Base-by-base conservation (phyloP, 176 grass and related monocot species). In the Raddia distichophylla region DNA sequence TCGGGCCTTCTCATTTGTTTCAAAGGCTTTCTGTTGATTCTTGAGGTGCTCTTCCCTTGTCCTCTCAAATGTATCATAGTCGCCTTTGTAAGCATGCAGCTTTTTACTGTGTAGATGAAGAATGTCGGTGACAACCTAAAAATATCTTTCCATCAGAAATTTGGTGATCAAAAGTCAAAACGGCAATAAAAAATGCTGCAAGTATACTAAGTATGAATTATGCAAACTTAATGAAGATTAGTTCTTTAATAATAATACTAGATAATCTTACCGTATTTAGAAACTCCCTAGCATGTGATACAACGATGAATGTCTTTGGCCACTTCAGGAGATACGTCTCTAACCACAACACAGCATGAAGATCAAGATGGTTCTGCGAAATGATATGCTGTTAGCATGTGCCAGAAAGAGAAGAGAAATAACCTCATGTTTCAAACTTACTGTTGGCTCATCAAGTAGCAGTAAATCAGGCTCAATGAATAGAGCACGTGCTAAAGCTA, bases 391-490 rank as follows among this genome's bases (percentile, higher is more conserved):
- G 37, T 89, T 53, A 86, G 80, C 67, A 90, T 67, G 61, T 48
- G 50, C 17, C 27, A 75, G 44, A 12, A 60, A 81, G 57, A 71
- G 56, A 56, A 58, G 57, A 67, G 16, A 76, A 66, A 50, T 0
- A 22, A 57, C 1, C 15, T 54, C 59, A 48, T 61, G 58, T 62
- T 83, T 67, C 7, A 1, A 65, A 81, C 75, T 88, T 87, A 98
- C 95, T 17, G 95, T 98, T 11, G 95, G 95, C 86, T 98, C 95
- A 83, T 98, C 95, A 85, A 98, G 92, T 52, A 98, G 88, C 82
- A 98, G 74, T 47, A 98, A 73, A 98, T 98, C 95, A 84, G 95
- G 95, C 70, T 98, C 95, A 77, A 94, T 91, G 86, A 98, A 98
- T 44, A 98, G 50, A 75, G 95, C 95, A 73, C 95, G 95, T 64